Percentiles rank a stretch among this genome's conserved stretches.
phyloP scores from a whole-genome alignment of 371 early-diverging fungal genomes.

The Catenaria anguillulae region DNA sequence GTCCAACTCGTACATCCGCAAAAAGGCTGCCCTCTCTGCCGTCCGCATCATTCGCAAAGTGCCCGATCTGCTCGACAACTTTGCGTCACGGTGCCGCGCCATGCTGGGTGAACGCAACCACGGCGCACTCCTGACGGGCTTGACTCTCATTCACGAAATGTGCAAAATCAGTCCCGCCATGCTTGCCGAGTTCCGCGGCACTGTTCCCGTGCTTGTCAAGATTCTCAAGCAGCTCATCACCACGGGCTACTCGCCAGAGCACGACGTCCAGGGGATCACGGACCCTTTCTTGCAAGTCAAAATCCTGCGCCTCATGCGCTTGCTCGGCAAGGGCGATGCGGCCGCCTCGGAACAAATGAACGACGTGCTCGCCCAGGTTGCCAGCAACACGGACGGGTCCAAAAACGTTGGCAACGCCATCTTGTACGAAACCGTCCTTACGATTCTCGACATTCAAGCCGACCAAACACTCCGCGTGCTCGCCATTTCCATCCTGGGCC shows the following conservation, averaged over 20 bases:
- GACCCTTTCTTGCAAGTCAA: slow-evolving; percentile 96
- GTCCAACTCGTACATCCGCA: slow-evolving; percentile 81
- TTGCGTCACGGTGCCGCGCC: slow-evolving; percentile 48
- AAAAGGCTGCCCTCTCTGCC: slow-evolving; percentile 92
- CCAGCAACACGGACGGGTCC: slow-evolving; percentile 82
- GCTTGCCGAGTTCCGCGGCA: slow-evolving; percentile 48
- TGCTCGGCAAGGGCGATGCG: slow-evolving; percentile 68
- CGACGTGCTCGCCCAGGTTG: slow-evolving; percentile 90
- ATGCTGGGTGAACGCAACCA: slow-evolving; percentile 85
- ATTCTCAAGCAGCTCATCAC: slow-evolving; percentile 76
- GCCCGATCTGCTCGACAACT: slow-evolving; percentile 81
- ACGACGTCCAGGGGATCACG: slow-evolving; percentile 87
- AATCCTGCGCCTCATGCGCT: slow-evolving; percentile 73
- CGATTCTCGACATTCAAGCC: slow-evolving; percentile 87
- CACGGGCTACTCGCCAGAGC: slow-evolving; percentile 82
- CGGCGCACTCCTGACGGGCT: slow-evolving; percentile 82
- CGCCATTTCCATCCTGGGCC: slow-evolving; percentile 92
- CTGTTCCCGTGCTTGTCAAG: slow-evolving; percentile 69
- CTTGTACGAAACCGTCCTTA: slow-evolving; percentile 87
- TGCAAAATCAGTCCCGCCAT: slow-evolving; percentile 55
- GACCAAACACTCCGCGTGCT: slow-evolving; percentile 81
- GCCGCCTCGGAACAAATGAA: slow-evolving; percentile 89
- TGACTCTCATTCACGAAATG: slow-evolving; percentile 83
- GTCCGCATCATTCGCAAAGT: slow-evolving; percentile 79
- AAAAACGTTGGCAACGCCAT: slow-evolving; percentile 96